These are phyloP conservation scores for Phlebiopsis gigantea DNA, from an alignment of 768 basidiomycete genomes.

Conservation along the genomic window DNA sequence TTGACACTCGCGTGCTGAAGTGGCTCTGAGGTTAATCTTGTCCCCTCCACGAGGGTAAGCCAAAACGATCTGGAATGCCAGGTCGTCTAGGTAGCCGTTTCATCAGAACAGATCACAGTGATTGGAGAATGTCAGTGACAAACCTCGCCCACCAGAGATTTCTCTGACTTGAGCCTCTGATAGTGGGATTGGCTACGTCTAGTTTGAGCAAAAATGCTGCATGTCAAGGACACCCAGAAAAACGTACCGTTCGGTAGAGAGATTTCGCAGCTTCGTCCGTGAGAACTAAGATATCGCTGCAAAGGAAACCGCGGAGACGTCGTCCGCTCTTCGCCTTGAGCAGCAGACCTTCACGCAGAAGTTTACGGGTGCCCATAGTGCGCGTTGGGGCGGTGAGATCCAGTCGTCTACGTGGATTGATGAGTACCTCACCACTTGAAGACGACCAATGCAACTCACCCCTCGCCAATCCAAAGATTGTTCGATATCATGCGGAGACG, in stretches of 20 bases:
- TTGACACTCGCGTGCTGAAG: slow-evolving; percentile 55
- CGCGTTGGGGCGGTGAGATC: slow-evolving; percentile 91
- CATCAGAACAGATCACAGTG: neutral
- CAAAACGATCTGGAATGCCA: slow-evolving; percentile 59
- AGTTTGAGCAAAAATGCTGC: neutral
- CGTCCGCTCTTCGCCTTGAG: slow-evolving; percentile 82
- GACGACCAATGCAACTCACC: slow-evolving; percentile 35
- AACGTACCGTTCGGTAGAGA: slow-evolving; percentile 77
- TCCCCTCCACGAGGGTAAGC: slow-evolving; percentile 75
- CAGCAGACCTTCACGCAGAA: slow-evolving; percentile 75
- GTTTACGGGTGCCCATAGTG: slow-evolving; percentile 70
- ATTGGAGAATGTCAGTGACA: slow-evolving; percentile 8
- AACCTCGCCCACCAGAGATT: slow-evolving; percentile 46
- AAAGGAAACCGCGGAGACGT: slow-evolving; percentile 72
- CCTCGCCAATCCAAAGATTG: slow-evolving; percentile 84
- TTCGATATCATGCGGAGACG: slow-evolving; percentile 72
- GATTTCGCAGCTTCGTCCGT: slow-evolving; percentile 67
- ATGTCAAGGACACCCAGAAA: neutral
- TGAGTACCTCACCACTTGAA: neutral
- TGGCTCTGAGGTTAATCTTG: slow-evolving; percentile 52
- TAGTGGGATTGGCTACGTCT: slow-evolving; percentile 64
- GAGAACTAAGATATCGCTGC: slow-evolving; percentile 85
- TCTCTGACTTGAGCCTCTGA: slow-evolving; percentile 58
- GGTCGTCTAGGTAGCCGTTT: slow-evolving; percentile 45
- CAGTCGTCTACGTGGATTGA: slow-evolving; percentile 45